Evolutionary conservation across 192 early-diverging fungal species (phyloP).

Genomic region (Backusella westeae): DNA sequence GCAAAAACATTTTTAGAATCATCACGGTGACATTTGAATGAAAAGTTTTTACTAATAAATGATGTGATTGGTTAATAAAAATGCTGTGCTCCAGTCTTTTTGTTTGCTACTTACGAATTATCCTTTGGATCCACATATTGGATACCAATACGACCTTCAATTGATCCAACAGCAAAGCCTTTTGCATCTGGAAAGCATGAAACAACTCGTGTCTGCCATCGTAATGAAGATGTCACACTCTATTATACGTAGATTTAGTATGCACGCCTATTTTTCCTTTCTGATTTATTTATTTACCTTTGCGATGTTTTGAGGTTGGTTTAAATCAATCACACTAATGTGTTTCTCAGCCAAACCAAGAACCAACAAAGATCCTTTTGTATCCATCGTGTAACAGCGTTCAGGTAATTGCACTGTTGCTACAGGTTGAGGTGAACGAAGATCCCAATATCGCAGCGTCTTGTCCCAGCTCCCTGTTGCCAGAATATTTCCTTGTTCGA

Average conservation of each 20-base stretch:
- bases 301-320: slow-evolving; percentile 60
- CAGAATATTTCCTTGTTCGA: slow-evolving; percentile 67
- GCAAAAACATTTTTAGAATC: slow-evolving; percentile 58
- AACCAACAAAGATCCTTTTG: slow-evolving; percentile 73
- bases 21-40: slow-evolving; percentile 93
- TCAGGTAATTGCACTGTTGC: slow-evolving; percentile 77
- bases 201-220: slow-evolving; percentile 82
- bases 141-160: slow-evolving; percentile 93
- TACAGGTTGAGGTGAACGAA: slow-evolving; percentile 73
- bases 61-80: neutral
- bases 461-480: slow-evolving; percentile 97
- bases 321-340: slow-evolving; percentile 75
- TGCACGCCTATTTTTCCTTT: neutral
- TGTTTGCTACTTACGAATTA: slow-evolving; percentile 4
- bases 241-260: neutral
- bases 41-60: slow-evolving; percentile 62
- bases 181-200: slow-evolving; percentile 74
- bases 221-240: slow-evolving; percentile 57
- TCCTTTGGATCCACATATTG: slow-evolving; percentile 91
- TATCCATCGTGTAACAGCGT: slow-evolving; percentile 89
- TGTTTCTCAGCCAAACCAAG: slow-evolving; percentile 88
- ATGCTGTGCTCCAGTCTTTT: neutral
- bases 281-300: slow-evolving; percentile 45
- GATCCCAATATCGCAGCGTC: slow-evolving; percentile 95
- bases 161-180: slow-evolving; percentile 88